A percentile compares a stretch with the other conserved stretches of the same genome.
Conservation (phyloP, 805 yeast species). For the Ogataea nakhonphanomensis region DNA sequence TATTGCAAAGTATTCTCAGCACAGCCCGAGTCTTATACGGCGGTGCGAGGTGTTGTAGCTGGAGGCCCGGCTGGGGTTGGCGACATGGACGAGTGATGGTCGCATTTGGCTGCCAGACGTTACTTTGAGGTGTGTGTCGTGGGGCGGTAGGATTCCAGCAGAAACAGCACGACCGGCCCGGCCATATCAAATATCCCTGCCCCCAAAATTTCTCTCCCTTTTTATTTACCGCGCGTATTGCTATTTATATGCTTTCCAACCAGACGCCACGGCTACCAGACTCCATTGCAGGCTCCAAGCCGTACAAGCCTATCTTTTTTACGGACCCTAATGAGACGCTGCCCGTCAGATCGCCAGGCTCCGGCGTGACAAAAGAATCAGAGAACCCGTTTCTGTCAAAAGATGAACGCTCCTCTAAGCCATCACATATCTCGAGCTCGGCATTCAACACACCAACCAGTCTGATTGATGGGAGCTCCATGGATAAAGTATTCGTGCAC, state of each 20-base stretch:
- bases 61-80: background rate
- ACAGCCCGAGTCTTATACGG: slow-evolving; percentile 3
- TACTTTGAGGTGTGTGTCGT: no score
- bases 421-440: slow-evolving; percentile 7
- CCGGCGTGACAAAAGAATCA: slow-evolving; percentile 6
- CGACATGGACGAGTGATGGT: background rate
- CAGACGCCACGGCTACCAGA: slow-evolving; percentile 18
- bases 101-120: background rate
- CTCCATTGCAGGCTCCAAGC: slow-evolving; percentile 11
- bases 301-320: slow-evolving; percentile 20
- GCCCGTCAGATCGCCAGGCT: slow-evolving; percentile 9
- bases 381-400: slow-evolving; percentile 17
- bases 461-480: slow-evolving; percentile 7
- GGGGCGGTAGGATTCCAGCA: no score
- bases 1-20: slow-evolving; percentile 2
- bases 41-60: background rate
- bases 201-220: slow-evolving; percentile 4
- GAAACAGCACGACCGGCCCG: no score
- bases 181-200: background rate
- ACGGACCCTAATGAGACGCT: slow-evolving; percentile 20
- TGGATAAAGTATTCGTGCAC: slow-evolving; percentile 7
- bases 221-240: slow-evolving; percentile 10
- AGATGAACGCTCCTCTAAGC: slow-evolving; percentile 8
- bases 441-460: slow-evolving; percentile 7
- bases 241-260: slow-evolving; percentile 17